phyloP scores from a whole-genome alignment of 371 early-diverging fungal genomes.

The Circinella umbellata region DNA sequence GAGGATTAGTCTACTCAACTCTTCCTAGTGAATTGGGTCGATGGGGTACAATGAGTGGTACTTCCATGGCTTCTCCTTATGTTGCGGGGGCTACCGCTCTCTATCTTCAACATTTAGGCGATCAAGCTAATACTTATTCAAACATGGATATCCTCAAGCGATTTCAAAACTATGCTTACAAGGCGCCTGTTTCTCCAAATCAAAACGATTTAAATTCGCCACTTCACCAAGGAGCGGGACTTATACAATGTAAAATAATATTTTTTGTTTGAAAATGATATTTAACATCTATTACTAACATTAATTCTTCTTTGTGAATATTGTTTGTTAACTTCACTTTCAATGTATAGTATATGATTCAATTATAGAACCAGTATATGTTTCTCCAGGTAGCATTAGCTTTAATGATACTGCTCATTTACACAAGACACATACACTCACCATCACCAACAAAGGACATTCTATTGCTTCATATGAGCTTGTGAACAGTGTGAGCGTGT shows the following conservation, averaged over 20 bases:
- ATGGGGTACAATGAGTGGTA: constrained; percentile 70
- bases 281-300: no score
- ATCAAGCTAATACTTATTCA: not conserved
- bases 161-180: constrained; percentile 51
- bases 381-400: constrained; percentile 67
- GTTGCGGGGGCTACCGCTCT: constrained; percentile 68
- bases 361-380: constrained; percentile 49
- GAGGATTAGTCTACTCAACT: constrained; percentile 72
- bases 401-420: constrained; percentile 68
- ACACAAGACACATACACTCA: constrained; percentile 34
- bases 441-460: constrained; percentile 58
- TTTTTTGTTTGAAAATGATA: not conserved
- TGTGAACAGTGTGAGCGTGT: constrained; percentile 15
- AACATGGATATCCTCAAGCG: constrained; percentile 33
- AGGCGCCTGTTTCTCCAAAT: constrained; percentile 47
- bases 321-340: not conserved
- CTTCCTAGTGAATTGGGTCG: constrained; percentile 34
- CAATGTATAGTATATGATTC: constrained; percentile 49
- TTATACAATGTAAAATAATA: constrained; percentile 53
- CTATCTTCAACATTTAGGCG: constrained; percentile 36
- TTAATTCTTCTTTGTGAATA: not conserved
- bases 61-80: constrained; percentile 66
- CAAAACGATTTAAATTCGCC: constrained; percentile 34
- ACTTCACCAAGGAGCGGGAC: constrained; percentile 69
- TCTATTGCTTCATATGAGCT: not conserved